These are phyloP conservation scores for Hyphopichia pseudoburtonii DNA, from an alignment of 1,139 yeast genomes.

Conservation along the genomic window DNA sequence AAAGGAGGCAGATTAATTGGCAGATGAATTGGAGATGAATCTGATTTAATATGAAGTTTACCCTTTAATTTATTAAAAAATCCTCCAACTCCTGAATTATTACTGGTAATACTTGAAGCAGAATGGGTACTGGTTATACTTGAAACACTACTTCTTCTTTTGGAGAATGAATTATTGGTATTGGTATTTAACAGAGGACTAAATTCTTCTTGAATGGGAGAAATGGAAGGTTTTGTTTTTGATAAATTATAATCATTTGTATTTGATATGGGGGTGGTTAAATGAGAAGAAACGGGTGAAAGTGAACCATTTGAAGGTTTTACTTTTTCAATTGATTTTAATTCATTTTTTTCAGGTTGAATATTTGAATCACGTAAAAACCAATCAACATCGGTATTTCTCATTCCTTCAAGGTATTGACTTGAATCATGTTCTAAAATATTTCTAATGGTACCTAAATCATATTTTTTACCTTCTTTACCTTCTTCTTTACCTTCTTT, in stretches of 20 bases:
- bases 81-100: conserved; percentile 19
- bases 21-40: neutral
- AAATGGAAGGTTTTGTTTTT: conserved; percentile 38
- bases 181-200: conserved; percentile 8
- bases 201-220: conserved; percentile 33
- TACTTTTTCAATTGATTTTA: neutral
- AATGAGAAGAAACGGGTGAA: conserved; percentile 23
- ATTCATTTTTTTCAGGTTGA: conserved; percentile 2
- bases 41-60: conserved; percentile 19
- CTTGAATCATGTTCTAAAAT: conserved; percentile 19
- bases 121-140: conserved; percentile 12
- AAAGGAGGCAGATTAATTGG: conserved; percentile 6
- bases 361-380: conserved; percentile 37
- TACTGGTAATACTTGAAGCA: conserved; percentile 12
- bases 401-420: conserved; percentile 26
- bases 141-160: conserved; percentile 20
- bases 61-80: conserved; percentile 40
- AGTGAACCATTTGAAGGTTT: neutral
- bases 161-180: conserved; percentile 3
- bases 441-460: conserved; percentile 17
- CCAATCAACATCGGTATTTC: conserved; percentile 48
- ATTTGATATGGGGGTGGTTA: conserved; percentile 33
- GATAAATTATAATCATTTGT: conserved; percentile 29
- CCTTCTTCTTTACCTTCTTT: too few relatives aligned
- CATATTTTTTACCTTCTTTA: conserved; percentile 9